These are phyloP conservation scores for Ophiosphaerella narmari DNA, from an alignment of 2,329 filamentous ascomycete genomes.

Conservation along the genomic window DNA sequence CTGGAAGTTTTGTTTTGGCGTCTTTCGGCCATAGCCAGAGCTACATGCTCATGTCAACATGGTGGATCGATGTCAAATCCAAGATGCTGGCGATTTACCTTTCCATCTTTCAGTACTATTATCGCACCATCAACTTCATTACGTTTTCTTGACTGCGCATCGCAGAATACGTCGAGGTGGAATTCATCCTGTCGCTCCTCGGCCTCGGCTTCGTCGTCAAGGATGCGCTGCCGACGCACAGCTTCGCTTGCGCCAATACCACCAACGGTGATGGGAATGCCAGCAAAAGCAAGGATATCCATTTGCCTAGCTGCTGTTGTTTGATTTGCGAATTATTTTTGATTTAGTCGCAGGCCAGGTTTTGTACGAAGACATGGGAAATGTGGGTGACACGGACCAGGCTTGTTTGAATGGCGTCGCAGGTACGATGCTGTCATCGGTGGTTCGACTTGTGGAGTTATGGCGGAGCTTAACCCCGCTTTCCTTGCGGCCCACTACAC, in stretches of 20 bases:
- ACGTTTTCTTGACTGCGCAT: conserved; percentile 41
- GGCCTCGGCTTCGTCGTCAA: conserved; percentile 54
- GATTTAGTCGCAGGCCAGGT: neutral
- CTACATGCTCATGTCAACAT: conserved; percentile 17
- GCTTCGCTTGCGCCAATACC: conserved; percentile 58
- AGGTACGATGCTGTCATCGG: conserved; percentile 33
- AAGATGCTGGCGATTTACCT: conserved; percentile 33
- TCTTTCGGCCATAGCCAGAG: conserved; percentile 45
- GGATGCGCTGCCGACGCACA: conserved; percentile 53
- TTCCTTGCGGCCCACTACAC: neutral
- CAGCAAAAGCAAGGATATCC: conserved; percentile 45
- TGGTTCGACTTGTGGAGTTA: conserved; percentile 2
- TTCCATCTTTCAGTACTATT: conserved; percentile 52
- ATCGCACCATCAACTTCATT: conserved; percentile 50
- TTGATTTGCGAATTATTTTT: neutral
- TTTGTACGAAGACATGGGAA: conserved; percentile 6
- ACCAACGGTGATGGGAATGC: conserved; percentile 54
- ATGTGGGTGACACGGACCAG: conserved; percentile 10
- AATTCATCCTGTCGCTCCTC: conserved; percentile 57
- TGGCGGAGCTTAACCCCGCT: conserved; percentile 11
- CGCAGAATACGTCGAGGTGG: conserved; percentile 54
- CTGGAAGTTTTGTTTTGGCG: conserved; percentile 32
- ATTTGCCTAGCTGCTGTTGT: conserved; percentile 14
- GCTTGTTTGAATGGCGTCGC: conserved; percentile 14
- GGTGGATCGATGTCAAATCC: neutral